Base-by-base conservation (phyloP, 768 basidiomycete species). In the Boletus fagicola region DNA sequence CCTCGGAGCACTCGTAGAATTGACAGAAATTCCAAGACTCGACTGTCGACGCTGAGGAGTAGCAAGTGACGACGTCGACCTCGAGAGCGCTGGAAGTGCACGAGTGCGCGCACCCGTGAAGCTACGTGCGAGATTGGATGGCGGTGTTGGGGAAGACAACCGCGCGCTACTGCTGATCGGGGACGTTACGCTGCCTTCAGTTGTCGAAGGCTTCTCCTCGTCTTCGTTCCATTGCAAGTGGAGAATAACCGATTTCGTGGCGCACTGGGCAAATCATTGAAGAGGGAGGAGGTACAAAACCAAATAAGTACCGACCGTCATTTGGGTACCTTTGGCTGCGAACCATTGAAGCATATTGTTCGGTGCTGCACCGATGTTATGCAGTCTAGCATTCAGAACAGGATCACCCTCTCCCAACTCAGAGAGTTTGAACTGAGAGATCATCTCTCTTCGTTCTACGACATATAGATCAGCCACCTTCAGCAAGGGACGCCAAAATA, bases 301-400 rank as follows among this genome's bases (percentile, higher is more conserved):
- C 20, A 43, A 28, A 33, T 42, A 31, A 31, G 43, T 11, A 74
- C 84, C 40, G 67, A 92, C 92, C 30, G 93, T 94, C 87, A 94
- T 94, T 67, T 91, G 90, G 5, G 85, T 83, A 0, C 92, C 92
- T 62, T 93, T 91, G 1, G 92, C 91, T 7, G 92, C 92, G 68
- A 94, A 94, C 92, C 92, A 94, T 83, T 94, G 92, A 12, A 94
- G 77, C 91, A 91, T 92, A 69, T 92, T 92, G 65, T 93, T 88
- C 30, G 90, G 84, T 0, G 90, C 90, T 24, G 81, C 69, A 1
- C 93, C 93, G 10, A 95, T 87, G 62, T 91, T 85, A 63, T 83
- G 82, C 54, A 95, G 68, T 65, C 85, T 90, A 1, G 83, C 73
- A 58, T 80, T 85, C 63, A 90, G 66, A 24, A 82, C 75, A 18